A percentile compares a stretch with the other conserved stretches of the same genome.
Conservation (phyloP, 805 yeast species). For the Candida insectalens region DNA sequence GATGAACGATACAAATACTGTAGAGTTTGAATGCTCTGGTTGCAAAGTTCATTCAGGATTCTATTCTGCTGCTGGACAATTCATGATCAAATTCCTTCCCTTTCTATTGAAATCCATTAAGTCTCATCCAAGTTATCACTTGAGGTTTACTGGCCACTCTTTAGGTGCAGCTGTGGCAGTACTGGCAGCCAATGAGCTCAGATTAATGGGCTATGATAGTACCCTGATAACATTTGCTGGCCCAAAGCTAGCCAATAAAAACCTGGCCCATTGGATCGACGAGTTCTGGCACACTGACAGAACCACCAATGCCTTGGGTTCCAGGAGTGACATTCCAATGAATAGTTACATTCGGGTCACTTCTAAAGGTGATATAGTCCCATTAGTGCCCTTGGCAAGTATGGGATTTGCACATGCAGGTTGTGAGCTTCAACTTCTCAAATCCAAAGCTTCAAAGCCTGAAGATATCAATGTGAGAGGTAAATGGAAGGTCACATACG, state of each 20-base stretch:
- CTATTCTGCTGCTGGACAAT: constrained; percentile 32
- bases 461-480: neutral
- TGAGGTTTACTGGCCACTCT: constrained; percentile 64
- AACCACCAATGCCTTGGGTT: neutral
- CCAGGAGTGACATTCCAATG: neutral
- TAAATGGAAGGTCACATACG: neutral
- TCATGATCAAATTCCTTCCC: constrained; percentile 28
- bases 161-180: constrained; percentile 57
- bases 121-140: constrained; percentile 35
- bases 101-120: constrained; percentile 25
- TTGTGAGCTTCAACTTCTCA: neutral
- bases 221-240: constrained; percentile 51
- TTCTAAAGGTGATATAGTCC: constrained; percentile 1
- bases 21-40: constrained; percentile 29
- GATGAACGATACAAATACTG: constrained; percentile 5
- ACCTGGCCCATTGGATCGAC: constrained; percentile 44
- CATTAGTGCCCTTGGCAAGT: constrained; percentile 1
- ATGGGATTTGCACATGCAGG: constrained; percentile 2
- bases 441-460: neutral
- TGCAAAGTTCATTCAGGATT: constrained; percentile 65
- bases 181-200: constrained; percentile 53
- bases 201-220: constrained; percentile 43
- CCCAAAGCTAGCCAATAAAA: constrained; percentile 53
- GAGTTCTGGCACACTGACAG: constrained; percentile 30
- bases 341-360: constrained; percentile 2